phyloP scores from a whole-genome alignment of 768 basidiomycete genomes.

The Lyophyllum semitale region DNA sequence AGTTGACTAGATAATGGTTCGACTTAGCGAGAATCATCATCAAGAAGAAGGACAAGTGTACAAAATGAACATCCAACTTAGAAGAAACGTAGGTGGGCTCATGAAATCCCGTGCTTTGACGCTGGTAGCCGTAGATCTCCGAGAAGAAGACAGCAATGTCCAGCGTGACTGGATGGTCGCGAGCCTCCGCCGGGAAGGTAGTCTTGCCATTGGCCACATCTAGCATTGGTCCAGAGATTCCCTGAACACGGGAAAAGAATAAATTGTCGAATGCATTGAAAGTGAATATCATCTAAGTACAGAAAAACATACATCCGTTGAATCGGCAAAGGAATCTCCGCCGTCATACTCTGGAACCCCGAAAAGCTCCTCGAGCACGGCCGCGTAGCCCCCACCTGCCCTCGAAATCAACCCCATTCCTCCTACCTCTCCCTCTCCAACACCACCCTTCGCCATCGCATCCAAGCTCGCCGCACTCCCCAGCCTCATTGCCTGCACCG shows the following conservation, averaged over 20 bases:
- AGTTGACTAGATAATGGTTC: background rate
- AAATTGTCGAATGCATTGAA: background rate
- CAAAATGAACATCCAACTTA: conserved; percentile 6
- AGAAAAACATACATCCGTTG: conserved; percentile 32
- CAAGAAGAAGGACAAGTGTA: background rate
- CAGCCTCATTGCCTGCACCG: conserved; percentile 3
- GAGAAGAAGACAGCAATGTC: background rate
- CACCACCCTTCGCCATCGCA: background rate
- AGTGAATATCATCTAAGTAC: too few relatives aligned
- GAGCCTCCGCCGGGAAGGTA: conserved; percentile 5
- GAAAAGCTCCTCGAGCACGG: conserved; percentile 82
- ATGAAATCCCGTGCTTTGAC: background rate
- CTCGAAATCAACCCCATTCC: too few relatives aligned
- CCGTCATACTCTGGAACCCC: conserved; percentile 51
- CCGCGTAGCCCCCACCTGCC: conserved; percentile 42
- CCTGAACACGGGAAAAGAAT: background rate
- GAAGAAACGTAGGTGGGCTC: background rate
- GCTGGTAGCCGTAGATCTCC: background rate
- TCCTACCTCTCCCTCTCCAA: conserved; percentile 1
- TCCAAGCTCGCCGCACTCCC: conserved; percentile 10
- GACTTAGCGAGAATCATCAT: background rate
- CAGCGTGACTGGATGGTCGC: background rate
- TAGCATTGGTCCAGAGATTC: background rate
- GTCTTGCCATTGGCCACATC: background rate
- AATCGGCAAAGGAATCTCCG: conserved; percentile 30